These are phyloP conservation scores for Lactuca sativa DNA, from an alignment of 129 eudicot genomes.

Conservation along the genomic window DNA sequence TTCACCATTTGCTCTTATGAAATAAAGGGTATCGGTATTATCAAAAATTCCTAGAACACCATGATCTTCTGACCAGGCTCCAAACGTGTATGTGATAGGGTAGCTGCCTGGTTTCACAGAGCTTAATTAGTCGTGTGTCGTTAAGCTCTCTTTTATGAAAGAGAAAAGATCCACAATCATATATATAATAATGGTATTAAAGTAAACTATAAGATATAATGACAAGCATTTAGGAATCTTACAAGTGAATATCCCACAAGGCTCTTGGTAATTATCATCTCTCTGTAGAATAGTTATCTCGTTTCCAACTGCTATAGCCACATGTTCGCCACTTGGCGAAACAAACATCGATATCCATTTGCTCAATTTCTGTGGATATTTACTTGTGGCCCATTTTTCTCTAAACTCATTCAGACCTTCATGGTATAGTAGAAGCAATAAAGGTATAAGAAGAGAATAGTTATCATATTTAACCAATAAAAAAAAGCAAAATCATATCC, in stretches of 20 bases:
- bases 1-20: constrained; percentile 84
- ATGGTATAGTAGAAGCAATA: constrained; percentile 18
- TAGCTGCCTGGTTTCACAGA: constrained; percentile 50
- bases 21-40: constrained; percentile 60
- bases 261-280: constrained; percentile 72
- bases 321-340: constrained; percentile 78
- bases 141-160: constrained; percentile 9
- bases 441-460: constrained; percentile 17
- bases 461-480: background rate
- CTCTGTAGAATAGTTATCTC: constrained; percentile 72
- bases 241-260: constrained; percentile 72
- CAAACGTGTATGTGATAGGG: constrained; percentile 49
- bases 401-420: constrained; percentile 67
- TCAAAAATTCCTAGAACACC: constrained; percentile 81
- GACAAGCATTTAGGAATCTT: constrained; percentile 35
- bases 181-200: background rate
- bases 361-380: constrained; percentile 55
- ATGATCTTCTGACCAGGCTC: constrained; percentile 93
- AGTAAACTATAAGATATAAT: constrained; percentile 9
- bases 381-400: constrained; percentile 67
- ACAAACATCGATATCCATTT: constrained; percentile 65
- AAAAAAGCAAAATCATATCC: constrained; percentile 18
- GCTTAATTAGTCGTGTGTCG: constrained; percentile 12
- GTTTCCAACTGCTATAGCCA: constrained; percentile 76
- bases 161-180: background rate